A percentile compares a stretch with the other conserved stretches of the same genome.
Evolutionary conservation across 495 filamentous ascomycete genomes (phyloP).

Genomic region (Cercophora newfieldiana): DNA sequence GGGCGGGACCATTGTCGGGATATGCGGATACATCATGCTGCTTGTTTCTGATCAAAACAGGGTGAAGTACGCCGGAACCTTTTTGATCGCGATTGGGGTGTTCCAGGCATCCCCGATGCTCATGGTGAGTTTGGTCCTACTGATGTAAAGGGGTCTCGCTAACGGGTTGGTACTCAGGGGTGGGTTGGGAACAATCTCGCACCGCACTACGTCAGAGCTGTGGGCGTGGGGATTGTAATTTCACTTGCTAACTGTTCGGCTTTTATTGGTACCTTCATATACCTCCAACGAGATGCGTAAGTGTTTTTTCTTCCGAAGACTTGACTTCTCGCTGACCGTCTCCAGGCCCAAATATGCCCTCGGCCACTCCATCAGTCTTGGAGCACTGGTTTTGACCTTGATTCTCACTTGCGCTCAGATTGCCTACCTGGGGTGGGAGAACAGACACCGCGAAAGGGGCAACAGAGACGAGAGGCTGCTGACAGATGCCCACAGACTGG

Average conservation of each 20-base stretch:
- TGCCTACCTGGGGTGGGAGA: conserved; percentile 48
- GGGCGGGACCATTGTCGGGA: conserved; percentile 43
- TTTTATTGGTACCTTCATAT: conserved; percentile 55
- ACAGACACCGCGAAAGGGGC: conserved; percentile 42
- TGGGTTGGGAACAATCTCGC: conserved; percentile 48
- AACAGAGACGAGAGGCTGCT: conserved; percentile 43
- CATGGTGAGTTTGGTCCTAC: conserved; percentile 32
- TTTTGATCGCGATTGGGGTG: conserved; percentile 60
- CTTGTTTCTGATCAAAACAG: conserved; percentile 46
- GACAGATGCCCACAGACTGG: conserved; percentile 36
- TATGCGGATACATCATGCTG: conserved; percentile 58
- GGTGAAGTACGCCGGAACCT: conserved; percentile 58
- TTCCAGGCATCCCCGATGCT: conserved; percentile 61
- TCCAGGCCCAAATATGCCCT: conserved; percentile 43
- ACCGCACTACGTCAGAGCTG: conserved; percentile 52
- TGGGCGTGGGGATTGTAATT: conserved; percentile 45
- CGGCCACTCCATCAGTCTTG: conserved; percentile 51
- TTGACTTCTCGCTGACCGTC: not conserved
- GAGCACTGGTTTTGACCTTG: conserved; percentile 41
- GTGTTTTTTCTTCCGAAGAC: conserved; percentile 4
- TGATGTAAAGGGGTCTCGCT: not conserved
- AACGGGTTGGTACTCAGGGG: conserved; percentile 13
- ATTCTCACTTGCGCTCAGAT: conserved; percentile 38
- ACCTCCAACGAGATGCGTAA: conserved; percentile 47
- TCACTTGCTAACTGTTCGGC: conserved; percentile 48